Evolutionary conservation across 2,329 filamentous ascomycete genomes (phyloP), one percentile per base, ranked within the genome.

Genomic region (Phyllosticta citrichinensis): DNA sequence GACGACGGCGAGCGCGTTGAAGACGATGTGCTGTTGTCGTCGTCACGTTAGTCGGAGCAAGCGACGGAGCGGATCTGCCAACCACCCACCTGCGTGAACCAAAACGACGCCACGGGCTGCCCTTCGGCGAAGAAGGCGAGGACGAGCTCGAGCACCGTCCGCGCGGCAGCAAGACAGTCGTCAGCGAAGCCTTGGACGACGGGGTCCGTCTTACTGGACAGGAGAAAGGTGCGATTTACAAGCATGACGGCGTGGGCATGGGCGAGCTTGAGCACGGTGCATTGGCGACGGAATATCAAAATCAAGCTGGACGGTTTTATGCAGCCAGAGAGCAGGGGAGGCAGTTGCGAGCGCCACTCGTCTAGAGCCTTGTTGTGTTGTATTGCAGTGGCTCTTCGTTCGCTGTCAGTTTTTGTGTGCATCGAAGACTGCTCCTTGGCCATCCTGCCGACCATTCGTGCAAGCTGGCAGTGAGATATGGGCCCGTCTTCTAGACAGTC

Each of bases 401-500:
- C 71, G 2, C 68, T 57, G 60, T 70, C 57, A 5, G 57, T 55
- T 8, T 50, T 17, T 2, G 61, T 27, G 74, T 67, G 69, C 61
- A 76, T 33, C 62, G 35, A 27, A 24, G 51, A 52, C 68, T 70
- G 63, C 70, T 70, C 1, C 25, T 61, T 56, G 11, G 53, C 58
- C 12, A 54, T 54, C 4, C 54, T 25, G 20, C 58, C 47, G 5
- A 61, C 40, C 11, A 61, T 61, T 12, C 40, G 54, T 25, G 47
- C 73, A 76, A 60, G 56, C 68, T 70, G 79, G 54, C 70, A 79
- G 66, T 76, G 81, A 66, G 70, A 80, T 58, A 77, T 75, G 50
- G 76, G 70, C 47, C 73, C 78, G 60, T 80, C 76, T n/a, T 83
- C 77, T 57, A 81, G 76, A 30, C 80, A 81, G 12, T 83, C 80